phyloP scores from a whole-genome alignment of 257 asterid genomes.

The Solanum virginianum region DNA sequence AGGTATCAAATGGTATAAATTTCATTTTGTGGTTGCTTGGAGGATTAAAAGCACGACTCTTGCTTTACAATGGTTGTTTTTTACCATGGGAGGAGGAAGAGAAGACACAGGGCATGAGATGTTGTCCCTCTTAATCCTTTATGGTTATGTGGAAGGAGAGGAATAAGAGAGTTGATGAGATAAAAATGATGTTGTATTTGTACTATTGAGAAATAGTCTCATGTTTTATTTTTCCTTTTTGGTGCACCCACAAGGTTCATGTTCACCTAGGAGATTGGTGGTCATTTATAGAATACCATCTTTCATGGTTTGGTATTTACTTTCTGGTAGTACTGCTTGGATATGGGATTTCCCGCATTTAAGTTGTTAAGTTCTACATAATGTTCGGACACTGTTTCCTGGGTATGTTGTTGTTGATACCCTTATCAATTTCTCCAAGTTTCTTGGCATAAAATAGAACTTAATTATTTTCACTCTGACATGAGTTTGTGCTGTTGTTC shows the following conservation, averaged over 20 bases:
- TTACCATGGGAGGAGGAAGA: neutral
- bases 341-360: neutral
- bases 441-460: neutral
- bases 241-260: neutral
- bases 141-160: neutral
- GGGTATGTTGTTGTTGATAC: neutral
- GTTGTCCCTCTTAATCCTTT: neutral
- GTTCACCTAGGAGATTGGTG: neutral
- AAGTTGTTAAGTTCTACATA: neutral
- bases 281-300: neutral
- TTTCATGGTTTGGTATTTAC: neutral
- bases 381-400: neutral
- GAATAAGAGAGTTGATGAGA: neutral
- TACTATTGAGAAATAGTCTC: neutral
- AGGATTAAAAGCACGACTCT: neutral
- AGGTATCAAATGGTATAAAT: neutral
- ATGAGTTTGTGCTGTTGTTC: conserved; percentile 7
- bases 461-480: neutral
- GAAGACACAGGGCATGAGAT: neutral
- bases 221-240: neutral
- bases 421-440: neutral
- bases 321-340: neutral
- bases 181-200: neutral
- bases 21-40: neutral
- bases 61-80: neutral